Evolutionary conservation across 2,329 filamentous ascomycete species (phyloP).

Genomic region (Apiospora hydei): DNA sequence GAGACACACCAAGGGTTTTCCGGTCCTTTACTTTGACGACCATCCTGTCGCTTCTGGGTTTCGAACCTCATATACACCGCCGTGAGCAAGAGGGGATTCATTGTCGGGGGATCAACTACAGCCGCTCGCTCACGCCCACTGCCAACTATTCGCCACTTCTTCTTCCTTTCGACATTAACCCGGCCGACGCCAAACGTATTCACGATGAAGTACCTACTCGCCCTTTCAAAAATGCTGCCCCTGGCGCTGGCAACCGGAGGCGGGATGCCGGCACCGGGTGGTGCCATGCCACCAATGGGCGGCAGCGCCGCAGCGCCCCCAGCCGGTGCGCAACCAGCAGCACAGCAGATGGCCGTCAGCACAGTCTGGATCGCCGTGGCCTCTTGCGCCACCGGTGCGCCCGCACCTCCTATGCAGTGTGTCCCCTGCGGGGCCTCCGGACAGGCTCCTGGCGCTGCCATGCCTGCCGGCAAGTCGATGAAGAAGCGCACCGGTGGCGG

Average conservation of each 20-base stretch:
- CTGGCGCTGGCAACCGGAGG: neutral
- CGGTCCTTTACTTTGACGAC: neutral
- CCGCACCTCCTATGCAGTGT: constrained; percentile 1
- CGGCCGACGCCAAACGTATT: constrained; percentile 1
- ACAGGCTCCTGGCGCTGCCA: neutral
- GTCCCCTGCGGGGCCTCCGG: neutral
- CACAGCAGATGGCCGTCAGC: neutral
- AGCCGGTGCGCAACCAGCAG: neutral
- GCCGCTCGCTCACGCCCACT: neutral
- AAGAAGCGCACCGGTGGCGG: neutral
- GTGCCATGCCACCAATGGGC: neutral
- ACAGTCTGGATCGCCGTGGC: neutral
- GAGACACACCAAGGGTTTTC: neutral
- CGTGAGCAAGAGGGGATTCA: neutral
- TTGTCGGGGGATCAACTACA: neutral
- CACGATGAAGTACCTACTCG: constrained; percentile 11
- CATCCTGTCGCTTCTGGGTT: neutral
- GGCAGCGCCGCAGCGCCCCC: neutral
- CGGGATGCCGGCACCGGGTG: neutral
- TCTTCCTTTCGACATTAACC: neutral
- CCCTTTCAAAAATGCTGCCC: neutral
- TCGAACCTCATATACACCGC: neutral
- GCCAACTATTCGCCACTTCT: neutral
- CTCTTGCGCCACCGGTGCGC: neutral
- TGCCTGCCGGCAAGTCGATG: neutral